These are phyloP conservation scores for Mycotypha africana DNA, from an alignment of 371 early-diverging fungal genomes.

Conservation along the genomic window DNA sequence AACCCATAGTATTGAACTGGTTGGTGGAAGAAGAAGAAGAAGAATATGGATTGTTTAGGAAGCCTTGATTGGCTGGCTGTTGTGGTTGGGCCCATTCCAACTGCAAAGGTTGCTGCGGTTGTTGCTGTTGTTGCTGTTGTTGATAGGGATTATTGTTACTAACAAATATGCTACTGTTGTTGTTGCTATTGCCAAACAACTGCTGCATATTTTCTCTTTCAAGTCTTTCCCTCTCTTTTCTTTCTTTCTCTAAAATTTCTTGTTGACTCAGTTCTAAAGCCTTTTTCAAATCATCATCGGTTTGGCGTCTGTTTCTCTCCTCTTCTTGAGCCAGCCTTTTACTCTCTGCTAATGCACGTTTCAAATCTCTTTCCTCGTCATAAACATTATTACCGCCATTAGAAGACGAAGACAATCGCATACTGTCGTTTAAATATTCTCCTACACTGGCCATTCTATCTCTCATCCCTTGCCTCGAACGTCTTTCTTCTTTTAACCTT, in stretches of 20 bases:
- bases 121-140: conserved; percentile 19
- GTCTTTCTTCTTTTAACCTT: conserved; percentile 63
- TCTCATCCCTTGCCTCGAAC: conserved; percentile 28
- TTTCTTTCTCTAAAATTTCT: conserved; percentile 35
- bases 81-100: conserved; percentile 15
- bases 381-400: conserved; percentile 8
- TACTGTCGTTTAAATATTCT: conserved; percentile 69
- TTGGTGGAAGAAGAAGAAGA: conserved; percentile 30
- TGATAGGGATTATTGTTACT: conserved; percentile 2
- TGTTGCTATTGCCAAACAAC: neutral
- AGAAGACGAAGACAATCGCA: conserved; percentile 4
- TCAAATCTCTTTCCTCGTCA: conserved; percentile 2
- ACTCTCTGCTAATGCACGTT: conserved; percentile 31
- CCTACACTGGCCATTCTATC: conserved; percentile 37
- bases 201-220: conserved; percentile 35
- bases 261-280: conserved; percentile 39
- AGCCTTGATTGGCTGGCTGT: conserved; percentile 14
- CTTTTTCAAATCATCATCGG: conserved; percentile 37
- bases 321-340: conserved; percentile 37
- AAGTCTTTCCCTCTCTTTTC: conserved; percentile 21
- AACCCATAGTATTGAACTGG: conserved; percentile 16
- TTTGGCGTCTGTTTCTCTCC: conserved; percentile 24
- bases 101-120: conserved; percentile 28
- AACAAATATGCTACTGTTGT: neutral
- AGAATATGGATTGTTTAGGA: conserved; percentile 8